phyloP scores from a whole-genome alignment of 163 green algal species.

The Scenedesmus sp. region DNA sequence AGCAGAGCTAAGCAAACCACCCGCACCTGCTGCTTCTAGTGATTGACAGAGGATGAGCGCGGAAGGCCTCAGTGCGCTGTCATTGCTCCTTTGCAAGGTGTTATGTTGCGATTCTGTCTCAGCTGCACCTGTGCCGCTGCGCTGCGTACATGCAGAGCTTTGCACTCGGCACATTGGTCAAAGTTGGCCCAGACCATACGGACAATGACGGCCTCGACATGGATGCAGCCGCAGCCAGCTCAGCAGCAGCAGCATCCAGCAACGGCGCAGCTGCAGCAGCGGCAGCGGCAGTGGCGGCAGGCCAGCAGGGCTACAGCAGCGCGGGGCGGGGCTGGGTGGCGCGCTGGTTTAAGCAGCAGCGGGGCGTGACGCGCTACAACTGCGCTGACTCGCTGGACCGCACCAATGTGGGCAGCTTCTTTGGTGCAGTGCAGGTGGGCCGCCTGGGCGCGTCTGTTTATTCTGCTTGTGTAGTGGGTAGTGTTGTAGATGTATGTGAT shows the following conservation, averaged over 20 bases:
- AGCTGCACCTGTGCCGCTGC: too few relatives aligned
- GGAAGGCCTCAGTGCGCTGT: not conserved
- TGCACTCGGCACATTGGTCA: slow-evolving; percentile 62
- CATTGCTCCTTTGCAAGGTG: not conserved
- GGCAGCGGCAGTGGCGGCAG: slow-evolving; percentile 16
- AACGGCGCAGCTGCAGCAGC: not conserved
- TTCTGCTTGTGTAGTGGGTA: not conserved
- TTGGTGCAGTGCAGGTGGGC: slow-evolving; percentile 82
- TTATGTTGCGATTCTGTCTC: too few relatives aligned
- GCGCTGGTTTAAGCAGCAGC: slow-evolving; percentile 76
- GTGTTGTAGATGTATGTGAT: not conserved
- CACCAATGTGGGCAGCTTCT: slow-evolving; percentile 98
- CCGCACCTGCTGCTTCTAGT: too few relatives aligned
- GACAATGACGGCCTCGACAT: slow-evolving; percentile 45
- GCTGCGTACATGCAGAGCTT: slow-evolving; percentile 52
- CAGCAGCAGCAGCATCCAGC: slow-evolving; percentile 22
- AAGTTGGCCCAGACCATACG: slow-evolving; percentile 61
- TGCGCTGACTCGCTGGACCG: slow-evolving; percentile 98
- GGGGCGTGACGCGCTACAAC: slow-evolving; percentile 96
- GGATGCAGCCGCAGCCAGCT: not conserved
- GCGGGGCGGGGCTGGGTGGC: slow-evolving; percentile 58
- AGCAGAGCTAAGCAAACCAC: too few relatives aligned
- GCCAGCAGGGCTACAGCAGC: not conserved
- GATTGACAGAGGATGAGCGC: too few relatives aligned
- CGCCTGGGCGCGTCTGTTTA: not conserved